Conservation (phyloP, 192 early-diverging fungal genomes). For the Podochytrium sp. region DNA sequence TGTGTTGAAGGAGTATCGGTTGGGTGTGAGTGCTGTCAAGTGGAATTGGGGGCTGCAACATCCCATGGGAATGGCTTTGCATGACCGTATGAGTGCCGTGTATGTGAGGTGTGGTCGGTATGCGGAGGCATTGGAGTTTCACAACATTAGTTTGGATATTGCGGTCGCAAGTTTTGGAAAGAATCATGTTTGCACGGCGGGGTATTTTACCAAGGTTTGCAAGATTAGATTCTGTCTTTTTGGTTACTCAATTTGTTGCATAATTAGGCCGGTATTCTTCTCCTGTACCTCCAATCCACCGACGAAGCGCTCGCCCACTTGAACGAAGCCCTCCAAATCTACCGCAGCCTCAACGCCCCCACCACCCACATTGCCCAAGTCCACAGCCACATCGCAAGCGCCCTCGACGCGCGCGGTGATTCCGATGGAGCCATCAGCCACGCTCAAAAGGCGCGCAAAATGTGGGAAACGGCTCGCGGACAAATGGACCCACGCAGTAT, state of each 20-base stretch:
- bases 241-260: not conserved
- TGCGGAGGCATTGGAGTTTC: slow-evolving; percentile 43
- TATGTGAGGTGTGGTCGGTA: slow-evolving; percentile 31
- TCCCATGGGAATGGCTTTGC: slow-evolving; percentile 50
- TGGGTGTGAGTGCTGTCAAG: slow-evolving; percentile 18
- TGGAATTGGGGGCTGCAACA: slow-evolving; percentile 50
- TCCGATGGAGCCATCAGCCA: slow-evolving; percentile 45
- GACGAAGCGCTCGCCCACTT: slow-evolving; percentile 42
- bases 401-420: slow-evolving; percentile 47
- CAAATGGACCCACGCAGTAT: slow-evolving; percentile 51
- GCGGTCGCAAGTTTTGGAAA: slow-evolving; percentile 46
- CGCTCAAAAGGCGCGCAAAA: slow-evolving; percentile 43
- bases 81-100: slow-evolving; percentile 45
- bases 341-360: slow-evolving; percentile 23
- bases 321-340: slow-evolving; percentile 48
- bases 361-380: slow-evolving; percentile 43
- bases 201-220: slow-evolving; percentile 48
- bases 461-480: slow-evolving; percentile 45
- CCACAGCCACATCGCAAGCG: slow-evolving; percentile 45
- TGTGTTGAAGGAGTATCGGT: slow-evolving; percentile 27
- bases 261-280: slow-evolving; percentile 29
- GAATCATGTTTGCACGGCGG: slow-evolving; percentile 51
- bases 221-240: not conserved
- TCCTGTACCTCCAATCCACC: slow-evolving; percentile 18
- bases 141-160: slow-evolving; percentile 42